Percentiles rank a stretch among this genome's conserved stretches.
These are phyloP conservation scores for Pisolithus thermaeus DNA, from an alignment of 1,284 basidiomycete genomes.

Conservation along the genomic window DNA sequence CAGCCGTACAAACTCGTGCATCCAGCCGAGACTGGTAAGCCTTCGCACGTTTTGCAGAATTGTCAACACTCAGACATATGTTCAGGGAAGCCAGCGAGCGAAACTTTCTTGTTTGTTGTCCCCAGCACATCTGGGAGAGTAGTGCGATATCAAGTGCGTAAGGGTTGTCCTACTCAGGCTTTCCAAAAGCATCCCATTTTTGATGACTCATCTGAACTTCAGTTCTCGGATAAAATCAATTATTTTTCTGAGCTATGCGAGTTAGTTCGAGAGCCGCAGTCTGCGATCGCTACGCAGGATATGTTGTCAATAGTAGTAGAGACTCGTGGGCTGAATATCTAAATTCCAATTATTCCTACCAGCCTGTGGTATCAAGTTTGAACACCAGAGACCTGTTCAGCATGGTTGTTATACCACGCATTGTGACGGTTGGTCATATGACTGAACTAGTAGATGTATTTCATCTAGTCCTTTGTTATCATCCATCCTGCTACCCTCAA, in stretches of 20 bases:
- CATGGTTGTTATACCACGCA: no score
- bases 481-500: no score
- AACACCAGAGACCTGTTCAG: no score
- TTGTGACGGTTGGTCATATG: no score
- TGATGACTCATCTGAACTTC: background rate
- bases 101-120: constrained; percentile 62
- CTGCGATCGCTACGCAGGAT: constrained; percentile 7
- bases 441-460: no score
- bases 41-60: background rate
- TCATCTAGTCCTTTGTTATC: no score
- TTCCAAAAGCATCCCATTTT: background rate
- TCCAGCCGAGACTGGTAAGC: constrained; percentile 5
- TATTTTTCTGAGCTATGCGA: constrained; percentile 30
- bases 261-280: constrained; percentile 14
- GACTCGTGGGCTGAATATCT: background rate
- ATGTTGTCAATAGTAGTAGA: constrained; percentile 1
- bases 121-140: constrained; percentile 68
- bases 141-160: constrained; percentile 50
- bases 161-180: background rate
- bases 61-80: background rate
- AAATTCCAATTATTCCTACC: background rate
- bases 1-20: constrained; percentile 22
- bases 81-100: constrained; percentile 15
- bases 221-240: constrained; percentile 34
- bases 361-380: background rate